Conservation (phyloP, 2,329 filamentous ascomycete species). For the Coniochaeta hoffmannii region DNA sequence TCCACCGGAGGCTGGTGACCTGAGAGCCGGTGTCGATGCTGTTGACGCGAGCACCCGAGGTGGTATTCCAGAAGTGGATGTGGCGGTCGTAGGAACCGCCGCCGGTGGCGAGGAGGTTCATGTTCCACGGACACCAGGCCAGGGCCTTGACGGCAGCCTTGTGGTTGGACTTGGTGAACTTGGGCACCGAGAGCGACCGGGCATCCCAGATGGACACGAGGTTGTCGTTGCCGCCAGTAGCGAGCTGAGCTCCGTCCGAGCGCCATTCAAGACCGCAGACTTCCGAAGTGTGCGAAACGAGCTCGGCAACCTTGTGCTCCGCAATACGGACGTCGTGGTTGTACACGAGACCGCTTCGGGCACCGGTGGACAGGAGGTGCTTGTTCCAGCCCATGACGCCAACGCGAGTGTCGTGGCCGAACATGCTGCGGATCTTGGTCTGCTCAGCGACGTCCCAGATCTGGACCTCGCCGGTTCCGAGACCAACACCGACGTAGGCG, state of each 20-base stretch:
- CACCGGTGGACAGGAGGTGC: slow-evolving; percentile 90
- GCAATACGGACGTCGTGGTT: slow-evolving; percentile 98
- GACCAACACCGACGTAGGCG: slow-evolving; percentile 90
- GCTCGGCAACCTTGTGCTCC: slow-evolving; percentile 95
- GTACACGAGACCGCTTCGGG: slow-evolving; percentile 89
- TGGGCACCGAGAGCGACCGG: slow-evolving; percentile 83
- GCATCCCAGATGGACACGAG: slow-evolving; percentile 99
- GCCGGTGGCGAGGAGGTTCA: slow-evolving; percentile 92
- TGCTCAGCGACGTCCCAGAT: slow-evolving; percentile 98
- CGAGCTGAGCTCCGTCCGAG: slow-evolving; percentile 90
- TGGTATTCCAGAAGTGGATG: slow-evolving; percentile 99
- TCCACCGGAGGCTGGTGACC: slow-evolving; percentile 94
- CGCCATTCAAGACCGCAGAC: slow-evolving; percentile 98
- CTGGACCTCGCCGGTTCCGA: slow-evolving; percentile 93
- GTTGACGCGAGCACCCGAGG: slow-evolving; percentile 94
- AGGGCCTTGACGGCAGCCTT: slow-evolving; percentile 97
- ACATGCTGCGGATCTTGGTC: slow-evolving; percentile 96
- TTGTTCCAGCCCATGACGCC: slow-evolving; percentile 99
- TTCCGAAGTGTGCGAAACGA: slow-evolving; percentile 94
- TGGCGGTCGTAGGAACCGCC: slow-evolving; percentile 94
- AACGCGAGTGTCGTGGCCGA: slow-evolving; percentile 91
- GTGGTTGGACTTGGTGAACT: slow-evolving; percentile 99
- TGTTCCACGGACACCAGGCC: slow-evolving; percentile 98
- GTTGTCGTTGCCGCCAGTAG: slow-evolving; percentile 98
- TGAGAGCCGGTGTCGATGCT: slow-evolving; percentile 98